These are phyloP conservation scores for Davidsoniella eucalypti DNA, from an alignment of 2,329 filamentous ascomycete species.

Conservation along the genomic window DNA sequence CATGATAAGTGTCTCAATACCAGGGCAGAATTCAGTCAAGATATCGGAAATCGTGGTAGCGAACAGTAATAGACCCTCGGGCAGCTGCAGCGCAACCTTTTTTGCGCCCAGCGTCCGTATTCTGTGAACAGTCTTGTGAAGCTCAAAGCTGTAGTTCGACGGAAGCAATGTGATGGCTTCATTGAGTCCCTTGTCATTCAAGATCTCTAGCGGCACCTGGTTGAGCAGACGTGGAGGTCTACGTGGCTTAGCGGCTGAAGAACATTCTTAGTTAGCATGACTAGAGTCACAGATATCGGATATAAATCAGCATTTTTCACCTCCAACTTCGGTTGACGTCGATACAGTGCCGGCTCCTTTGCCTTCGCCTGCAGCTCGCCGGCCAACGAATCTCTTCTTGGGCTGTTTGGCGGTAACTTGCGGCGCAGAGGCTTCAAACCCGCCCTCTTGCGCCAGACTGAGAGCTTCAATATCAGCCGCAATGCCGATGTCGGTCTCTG, in stretches of 20 bases:
- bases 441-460: constrained; percentile 16
- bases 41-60: constrained; percentile 97
- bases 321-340: constrained; percentile 10
- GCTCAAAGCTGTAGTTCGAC: constrained; percentile 95
- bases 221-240: constrained; percentile 70
- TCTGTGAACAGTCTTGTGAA: constrained; percentile 93
- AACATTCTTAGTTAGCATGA: background rate
- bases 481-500: constrained; percentile 51
- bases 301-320: background rate
- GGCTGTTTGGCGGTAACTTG: constrained; percentile 42
- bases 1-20: constrained; percentile 91
- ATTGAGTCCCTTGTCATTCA: constrained; percentile 71
- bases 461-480: constrained; percentile 44
- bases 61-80: constrained; percentile 85
- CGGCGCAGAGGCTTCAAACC: background rate
- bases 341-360: constrained; percentile 24
- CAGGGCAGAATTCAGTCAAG: constrained; percentile 81
- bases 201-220: constrained; percentile 74
- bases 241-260: constrained; percentile 50
- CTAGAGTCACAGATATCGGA: background rate
- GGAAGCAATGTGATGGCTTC: constrained; percentile 76
- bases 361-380: constrained; percentile 42
- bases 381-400: constrained; percentile 82
- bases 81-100: constrained; percentile 88
- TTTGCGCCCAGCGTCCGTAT: constrained; percentile 67